Evolutionary conservation across 257 asterid genomes (phyloP).

Genomic region (Solanum sejunctum): DNA sequence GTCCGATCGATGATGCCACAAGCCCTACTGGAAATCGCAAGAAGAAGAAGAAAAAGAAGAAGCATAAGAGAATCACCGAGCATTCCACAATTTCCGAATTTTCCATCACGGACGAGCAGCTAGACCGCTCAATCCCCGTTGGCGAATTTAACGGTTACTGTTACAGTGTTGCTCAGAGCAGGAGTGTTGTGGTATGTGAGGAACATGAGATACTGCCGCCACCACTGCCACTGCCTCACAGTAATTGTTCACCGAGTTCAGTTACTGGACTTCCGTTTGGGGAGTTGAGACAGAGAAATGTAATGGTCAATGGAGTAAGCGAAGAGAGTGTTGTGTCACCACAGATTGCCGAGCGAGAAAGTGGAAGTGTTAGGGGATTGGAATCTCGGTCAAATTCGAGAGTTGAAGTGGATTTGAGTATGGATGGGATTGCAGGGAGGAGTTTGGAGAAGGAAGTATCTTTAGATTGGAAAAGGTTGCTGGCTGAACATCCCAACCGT

Average conservation of each 20-base stretch:
- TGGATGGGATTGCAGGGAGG: conserved; percentile 13
- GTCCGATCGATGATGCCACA: conserved; percentile 2
- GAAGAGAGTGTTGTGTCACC: conserved; percentile 20
- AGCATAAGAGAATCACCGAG: conserved; percentile 21
- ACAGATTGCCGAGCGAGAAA: conserved; percentile 21
- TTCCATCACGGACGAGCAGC: conserved; percentile 20
- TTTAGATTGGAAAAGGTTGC: conserved; percentile 73
- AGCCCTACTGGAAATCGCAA: conserved; percentile 9
- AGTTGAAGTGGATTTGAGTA: conserved; percentile 26
- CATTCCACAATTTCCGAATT: conserved; percentile 8
- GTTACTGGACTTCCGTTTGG: conserved; percentile 26
- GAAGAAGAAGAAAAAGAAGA: conserved; percentile 33
- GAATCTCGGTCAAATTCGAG: conserved; percentile 11
- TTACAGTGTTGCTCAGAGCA: conserved; percentile 6
- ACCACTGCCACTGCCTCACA: conserved; percentile 20
- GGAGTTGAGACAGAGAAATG: conserved; percentile 82
- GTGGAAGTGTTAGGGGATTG: conserved; percentile 6
- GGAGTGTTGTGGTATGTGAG: conserved; percentile 12
- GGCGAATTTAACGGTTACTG: background rate
- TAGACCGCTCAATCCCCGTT: conserved; percentile 3
- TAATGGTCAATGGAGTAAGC: conserved; percentile 31
- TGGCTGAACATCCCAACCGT: conserved; percentile 62
- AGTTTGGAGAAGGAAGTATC: conserved; percentile 55
- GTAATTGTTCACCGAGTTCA: conserved; percentile 18
- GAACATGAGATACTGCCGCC: conserved; percentile 20